A percentile compares a stretch with the other conserved stretches of the same genome.
Conservation (phyloP, 768 basidiomycete genomes). For the Lactarius trivialis region DNA sequence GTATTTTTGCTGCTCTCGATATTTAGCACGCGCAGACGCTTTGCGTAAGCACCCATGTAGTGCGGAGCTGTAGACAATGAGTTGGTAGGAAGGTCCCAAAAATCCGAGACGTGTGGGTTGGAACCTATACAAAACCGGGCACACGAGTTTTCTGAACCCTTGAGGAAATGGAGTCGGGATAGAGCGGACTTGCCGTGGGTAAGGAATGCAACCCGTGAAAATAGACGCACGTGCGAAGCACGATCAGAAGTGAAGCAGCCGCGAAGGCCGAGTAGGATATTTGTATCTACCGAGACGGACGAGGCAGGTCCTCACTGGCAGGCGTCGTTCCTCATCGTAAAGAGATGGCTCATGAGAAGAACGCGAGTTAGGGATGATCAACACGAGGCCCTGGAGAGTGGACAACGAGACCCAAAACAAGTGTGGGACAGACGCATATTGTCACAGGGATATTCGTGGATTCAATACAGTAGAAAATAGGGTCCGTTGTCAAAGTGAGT, state of each 20-base stretch:
- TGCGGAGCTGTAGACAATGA: not conserved
- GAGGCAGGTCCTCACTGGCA: not conserved
- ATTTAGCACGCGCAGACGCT: not conserved
- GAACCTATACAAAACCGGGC: not conserved
- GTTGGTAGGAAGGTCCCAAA: not conserved
- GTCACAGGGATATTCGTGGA: not conserved
- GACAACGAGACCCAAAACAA: not conserved
- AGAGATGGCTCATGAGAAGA: not conserved
- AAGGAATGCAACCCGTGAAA: not conserved
- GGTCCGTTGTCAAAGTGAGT: no score
- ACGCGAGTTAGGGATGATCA: no score
- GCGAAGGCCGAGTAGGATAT: not conserved
- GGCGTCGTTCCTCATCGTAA: not conserved
- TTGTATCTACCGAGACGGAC: not conserved
- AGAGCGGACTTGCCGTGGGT: not conserved
- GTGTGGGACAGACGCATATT: constrained; percentile 1
- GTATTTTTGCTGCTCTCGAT: not conserved
- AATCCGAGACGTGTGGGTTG: not conserved
- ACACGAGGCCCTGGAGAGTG: not conserved
- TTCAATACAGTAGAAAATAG: no score
- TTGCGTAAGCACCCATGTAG: not conserved
- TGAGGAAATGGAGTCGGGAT: no score
- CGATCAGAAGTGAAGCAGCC: constrained; percentile 1
- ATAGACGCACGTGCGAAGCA: constrained; percentile 12
- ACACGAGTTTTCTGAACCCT: no score